These are phyloP conservation scores for Microdochium bolleyi DNA, from an alignment of 2,329 filamentous ascomycete species.

Conservation along the genomic window DNA sequence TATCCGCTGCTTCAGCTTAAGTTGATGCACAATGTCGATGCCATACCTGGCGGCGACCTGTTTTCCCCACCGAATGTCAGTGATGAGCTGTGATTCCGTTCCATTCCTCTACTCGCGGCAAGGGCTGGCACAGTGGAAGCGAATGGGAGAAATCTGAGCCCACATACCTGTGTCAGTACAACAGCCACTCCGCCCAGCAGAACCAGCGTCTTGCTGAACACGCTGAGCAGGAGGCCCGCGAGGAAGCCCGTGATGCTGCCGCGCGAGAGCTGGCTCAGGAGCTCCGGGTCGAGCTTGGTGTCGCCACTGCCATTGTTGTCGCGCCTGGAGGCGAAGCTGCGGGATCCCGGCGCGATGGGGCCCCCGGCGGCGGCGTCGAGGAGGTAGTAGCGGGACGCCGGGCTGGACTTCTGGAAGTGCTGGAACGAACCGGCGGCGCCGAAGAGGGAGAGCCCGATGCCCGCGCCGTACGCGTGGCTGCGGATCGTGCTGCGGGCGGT, in stretches of 20 bases:
- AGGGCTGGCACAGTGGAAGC: not conserved
- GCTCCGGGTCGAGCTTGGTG: slow-evolving; percentile 20
- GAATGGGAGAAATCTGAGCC: not conserved
- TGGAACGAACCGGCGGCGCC: slow-evolving; percentile 20
- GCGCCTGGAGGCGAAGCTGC: slow-evolving; percentile 7
- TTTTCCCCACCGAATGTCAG: not conserved
- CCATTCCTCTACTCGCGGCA: not conserved
- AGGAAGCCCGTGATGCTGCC: slow-evolving; percentile 51
- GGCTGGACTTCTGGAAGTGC: slow-evolving; percentile 8
- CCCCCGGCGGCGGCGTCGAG: slow-evolving; percentile 1
- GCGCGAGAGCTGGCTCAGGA: slow-evolving; percentile 42
- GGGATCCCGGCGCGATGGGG: not conserved
- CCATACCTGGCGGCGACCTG: slow-evolving; percentile 24
- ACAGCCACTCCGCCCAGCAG: slow-evolving; percentile 58
- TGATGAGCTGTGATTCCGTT: too few relatives aligned
- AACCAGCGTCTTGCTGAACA: slow-evolving; percentile 65
- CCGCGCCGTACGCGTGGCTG: slow-evolving; percentile 20
- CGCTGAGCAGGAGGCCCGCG: slow-evolving; percentile 56
- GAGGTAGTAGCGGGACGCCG: slow-evolving; percentile 8
- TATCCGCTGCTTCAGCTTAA: slow-evolving; percentile 20
- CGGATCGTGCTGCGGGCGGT: slow-evolving; percentile 12
- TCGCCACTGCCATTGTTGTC: slow-evolving; percentile 7
- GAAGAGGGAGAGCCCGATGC: slow-evolving; percentile 24
- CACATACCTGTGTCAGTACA: slow-evolving; percentile 22
- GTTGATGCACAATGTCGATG: slow-evolving; percentile 20